Percentiles rank a stretch among this genome's conserved stretches.
These are phyloP conservation scores for Mariannaea elegans DNA, from an alignment of 2,329 filamentous ascomycete genomes.

Conservation along the genomic window DNA sequence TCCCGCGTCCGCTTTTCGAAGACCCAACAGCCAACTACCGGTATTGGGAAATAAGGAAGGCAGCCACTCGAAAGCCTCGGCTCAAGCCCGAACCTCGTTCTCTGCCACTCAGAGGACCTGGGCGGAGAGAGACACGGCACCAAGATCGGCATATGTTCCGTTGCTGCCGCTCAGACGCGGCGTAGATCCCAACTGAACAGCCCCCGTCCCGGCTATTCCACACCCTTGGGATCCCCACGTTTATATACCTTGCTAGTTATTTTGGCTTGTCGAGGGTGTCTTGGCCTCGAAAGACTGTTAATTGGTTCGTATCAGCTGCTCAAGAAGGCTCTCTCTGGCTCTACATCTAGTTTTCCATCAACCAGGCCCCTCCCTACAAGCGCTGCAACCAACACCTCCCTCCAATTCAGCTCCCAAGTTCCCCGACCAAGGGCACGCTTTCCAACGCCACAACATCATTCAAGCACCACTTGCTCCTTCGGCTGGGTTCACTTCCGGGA, in stretches of 20 bases:
- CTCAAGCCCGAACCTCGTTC: neutral
- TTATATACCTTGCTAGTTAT: neutral
- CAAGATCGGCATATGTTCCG: neutral
- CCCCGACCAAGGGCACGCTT: neutral
- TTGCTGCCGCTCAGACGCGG: too few species aligned
- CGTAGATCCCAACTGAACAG: too few species aligned
- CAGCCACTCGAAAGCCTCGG: neutral
- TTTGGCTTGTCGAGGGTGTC: neutral
- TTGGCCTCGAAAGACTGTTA: neutral
- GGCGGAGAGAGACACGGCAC: neutral
- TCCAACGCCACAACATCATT: neutral
- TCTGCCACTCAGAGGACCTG: neutral
- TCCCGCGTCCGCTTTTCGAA: neutral
- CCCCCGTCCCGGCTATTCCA: neutral
- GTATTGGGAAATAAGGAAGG: too few species aligned
- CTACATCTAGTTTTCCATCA: neutral
- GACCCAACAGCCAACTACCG: neutral
- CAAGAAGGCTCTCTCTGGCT: neutral
- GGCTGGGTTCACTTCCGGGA: neutral
- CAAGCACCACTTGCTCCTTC: neutral
- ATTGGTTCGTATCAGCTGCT: constrained; percentile 1
- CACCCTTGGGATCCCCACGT: neutral
- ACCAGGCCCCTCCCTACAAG: constrained; percentile 1
- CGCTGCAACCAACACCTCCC: neutral
- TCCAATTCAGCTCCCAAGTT: neutral